A percentile compares a stretch with the other conserved stretches of the same genome.
phyloP scores from a whole-genome alignment of 805 yeast genomes.

The Tetrapisispora iriomotensis region DNA sequence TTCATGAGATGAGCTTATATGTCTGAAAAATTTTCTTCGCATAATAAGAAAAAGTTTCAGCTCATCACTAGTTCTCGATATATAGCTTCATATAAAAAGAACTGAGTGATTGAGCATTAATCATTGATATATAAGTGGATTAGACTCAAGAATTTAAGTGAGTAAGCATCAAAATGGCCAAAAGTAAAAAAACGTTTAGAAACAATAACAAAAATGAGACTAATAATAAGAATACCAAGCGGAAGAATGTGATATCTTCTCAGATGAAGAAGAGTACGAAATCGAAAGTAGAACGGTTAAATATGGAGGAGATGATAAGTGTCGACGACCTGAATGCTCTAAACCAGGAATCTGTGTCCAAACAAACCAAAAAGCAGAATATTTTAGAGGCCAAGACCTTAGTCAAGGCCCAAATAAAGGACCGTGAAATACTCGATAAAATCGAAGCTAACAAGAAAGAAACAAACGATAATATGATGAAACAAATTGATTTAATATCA shows the following conservation, averaged over 20 bases:
- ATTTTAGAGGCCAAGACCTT: slow-evolving; percentile 15
- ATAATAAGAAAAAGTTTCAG: no score
- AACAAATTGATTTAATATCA: slow-evolving; percentile 28
- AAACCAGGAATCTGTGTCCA: background rate
- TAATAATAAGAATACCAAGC: background rate
- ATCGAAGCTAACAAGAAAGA: slow-evolving; percentile 17
- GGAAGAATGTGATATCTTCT: slow-evolving; percentile 10
- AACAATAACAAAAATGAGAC: background rate
- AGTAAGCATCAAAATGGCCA: slow-evolving; percentile 1
- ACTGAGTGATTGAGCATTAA: background rate
- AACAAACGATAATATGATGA: slow-evolving; percentile 21
- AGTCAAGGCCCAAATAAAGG: slow-evolving; percentile 21
- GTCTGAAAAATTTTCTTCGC: no score
- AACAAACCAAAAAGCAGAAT: background rate
- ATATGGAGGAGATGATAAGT: slow-evolving; percentile 10
- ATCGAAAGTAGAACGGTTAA: slow-evolving; percentile 16
- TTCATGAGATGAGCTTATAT: no score
- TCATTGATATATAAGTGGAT: background rate
- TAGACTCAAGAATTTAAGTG: no score
- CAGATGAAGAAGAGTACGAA: slow-evolving; percentile 22
- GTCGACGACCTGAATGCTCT: slow-evolving; percentile 5
- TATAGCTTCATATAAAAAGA: background rate
- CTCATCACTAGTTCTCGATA: no score
- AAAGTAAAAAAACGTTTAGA: slow-evolving; percentile 1
- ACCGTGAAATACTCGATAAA: slow-evolving; percentile 15